Evolutionary conservation across 1,139 yeast species (phyloP), one percentile per base, ranked within the genome.

Genomic region (Zygotorulaspora mrakii): DNA sequence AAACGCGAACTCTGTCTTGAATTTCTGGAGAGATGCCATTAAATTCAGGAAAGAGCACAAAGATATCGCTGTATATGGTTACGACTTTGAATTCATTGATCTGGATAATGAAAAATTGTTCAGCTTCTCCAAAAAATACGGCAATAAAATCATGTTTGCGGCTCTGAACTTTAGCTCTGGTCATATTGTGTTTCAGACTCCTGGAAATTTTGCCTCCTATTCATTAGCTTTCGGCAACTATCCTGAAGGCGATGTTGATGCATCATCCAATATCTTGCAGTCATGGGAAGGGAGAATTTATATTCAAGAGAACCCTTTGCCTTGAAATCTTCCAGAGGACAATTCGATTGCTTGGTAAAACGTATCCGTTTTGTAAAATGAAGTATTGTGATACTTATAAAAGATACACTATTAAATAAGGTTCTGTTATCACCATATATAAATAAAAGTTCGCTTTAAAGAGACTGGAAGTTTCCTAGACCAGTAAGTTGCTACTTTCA

Each of bases 61-160:
- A 49, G 76, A 73, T 37, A 47, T 68, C 20, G 57, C 73, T 39
- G 65, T 72, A 30, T 70, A 73, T 50, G 82, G 82, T 10, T 42
- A 42, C 22, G 52, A 53, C 17, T 70, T 73, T 50, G 63, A 67
- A 39, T 55, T 71, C 24, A 52, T 68, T 49, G 76, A 73, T 29
- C 48, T 47, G 30, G 71, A 68, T 9, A 65, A 71, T 53, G 53
- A 57, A 28, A 52, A 66, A 37, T 54, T 63, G n/a, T 71, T 74
- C 49, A 62, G 68, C 5, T 70, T 62, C 52, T 47, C 64, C 33
- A 74, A 74, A 57, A 53, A 47, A 12, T 43, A 50, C 18, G 55
- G 48, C n/a, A 50, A 42, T 14, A 49, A 58, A 29, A 64, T 61
- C 42, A 65, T 70, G 9, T 68, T 66, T 46, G 69, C 70, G 31